phyloP scores from a whole-genome alignment of 495 filamentous ascomycete species.

The Podospora sp. region DNA sequence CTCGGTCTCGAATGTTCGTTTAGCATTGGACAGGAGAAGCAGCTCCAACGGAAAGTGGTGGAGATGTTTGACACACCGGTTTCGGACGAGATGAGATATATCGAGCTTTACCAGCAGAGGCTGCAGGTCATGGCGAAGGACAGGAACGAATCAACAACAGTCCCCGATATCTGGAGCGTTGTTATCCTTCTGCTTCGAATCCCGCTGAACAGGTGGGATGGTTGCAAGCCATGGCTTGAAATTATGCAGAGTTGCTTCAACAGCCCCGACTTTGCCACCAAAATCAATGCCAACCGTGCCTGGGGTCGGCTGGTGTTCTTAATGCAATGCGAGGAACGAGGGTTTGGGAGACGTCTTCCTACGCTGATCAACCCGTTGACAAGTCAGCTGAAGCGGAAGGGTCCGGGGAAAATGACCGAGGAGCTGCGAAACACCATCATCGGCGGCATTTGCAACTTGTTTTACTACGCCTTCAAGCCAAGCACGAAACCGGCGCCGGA shows the following conservation, averaged over 20 bases:
- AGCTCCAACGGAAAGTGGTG: conserved; percentile 63
- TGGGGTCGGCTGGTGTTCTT: conserved; percentile 84
- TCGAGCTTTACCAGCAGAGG: conserved; percentile 65
- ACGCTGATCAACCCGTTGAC: conserved; percentile 71
- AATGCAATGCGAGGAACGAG: conserved; percentile 62
- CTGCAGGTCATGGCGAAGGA: conserved; percentile 70
- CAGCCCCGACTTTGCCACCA: conserved; percentile 69
- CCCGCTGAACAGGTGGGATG: conserved; percentile 71
- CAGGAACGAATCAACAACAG: conserved; percentile 62
- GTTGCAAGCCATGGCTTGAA: conserved; percentile 69
- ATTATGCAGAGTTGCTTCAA: conserved; percentile 86
- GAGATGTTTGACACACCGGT: conserved; percentile 63
- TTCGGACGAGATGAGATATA: conserved; percentile 59
- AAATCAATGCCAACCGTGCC: conserved; percentile 73
- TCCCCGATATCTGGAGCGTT: conserved; percentile 89
- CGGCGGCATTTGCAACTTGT: conserved; percentile 71
- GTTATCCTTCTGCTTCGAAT: conserved; percentile 74
- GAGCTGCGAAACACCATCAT: conserved; percentile 62
- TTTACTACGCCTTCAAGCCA: conserved; percentile 86
- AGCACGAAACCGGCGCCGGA: conserved; percentile 63
- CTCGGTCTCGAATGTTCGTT: conserved; percentile 70
- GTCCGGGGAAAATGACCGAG: conserved; percentile 57
- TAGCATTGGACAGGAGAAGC: conserved; percentile 63
- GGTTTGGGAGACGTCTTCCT: conserved; percentile 58
- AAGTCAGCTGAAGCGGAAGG: conserved; percentile 68